Base-by-base conservation (phyloP, 805 yeast species). In the Jamesozyma rosinii region DNA sequence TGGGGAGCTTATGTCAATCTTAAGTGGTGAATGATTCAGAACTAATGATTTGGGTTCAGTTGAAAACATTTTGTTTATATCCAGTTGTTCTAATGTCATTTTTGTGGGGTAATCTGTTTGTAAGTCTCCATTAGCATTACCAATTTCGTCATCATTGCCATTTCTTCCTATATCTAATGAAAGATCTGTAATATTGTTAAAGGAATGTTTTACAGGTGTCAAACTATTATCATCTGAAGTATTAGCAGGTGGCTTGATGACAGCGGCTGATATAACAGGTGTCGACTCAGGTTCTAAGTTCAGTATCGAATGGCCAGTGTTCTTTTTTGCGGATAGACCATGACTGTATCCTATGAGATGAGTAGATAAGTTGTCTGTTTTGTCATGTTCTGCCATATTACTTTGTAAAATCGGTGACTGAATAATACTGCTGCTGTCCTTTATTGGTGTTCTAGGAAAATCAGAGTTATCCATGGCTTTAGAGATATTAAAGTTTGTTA, bases 1-100 rank as follows among this genome's bases (percentile, higher is more conserved):
- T 10, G 59, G 58, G 13, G 59, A 53, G 27, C 49, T 45, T n/a
- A 49, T 27, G 19, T 52, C 57, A 3, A 53, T 31, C 36, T 45
- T 54, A 8, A 51, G 42, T 4, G 59, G 59, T 2, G 58, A 54
- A 41, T 50, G 53, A 24, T 50, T 51, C 40, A 54, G 31, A 14
- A 31, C 29, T 35, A 18, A 46, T 20, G 11, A 40, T 39, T 20
- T 29, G 15, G 22, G 39, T 6, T 38, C 33, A 15, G 35, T 29
- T 6, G 32, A 38, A 37, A 53, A 53, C 51, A 50, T 46, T 19
- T 46, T 50, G 37, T 56, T 52, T 14, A 53, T 47, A 37, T 56
- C 57, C 17, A 53, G 40, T 32, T 49, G 45, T 38, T 53, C 56
- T 20, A 56, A 37, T 9, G 48, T 47, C 19, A 40, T 45, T n/a